A percentile compares a stretch with the other conserved stretches of the same genome.
Conservation (phyloP, 2,329 filamentous ascomycete genomes). For the Cercospora sojina region DNA sequence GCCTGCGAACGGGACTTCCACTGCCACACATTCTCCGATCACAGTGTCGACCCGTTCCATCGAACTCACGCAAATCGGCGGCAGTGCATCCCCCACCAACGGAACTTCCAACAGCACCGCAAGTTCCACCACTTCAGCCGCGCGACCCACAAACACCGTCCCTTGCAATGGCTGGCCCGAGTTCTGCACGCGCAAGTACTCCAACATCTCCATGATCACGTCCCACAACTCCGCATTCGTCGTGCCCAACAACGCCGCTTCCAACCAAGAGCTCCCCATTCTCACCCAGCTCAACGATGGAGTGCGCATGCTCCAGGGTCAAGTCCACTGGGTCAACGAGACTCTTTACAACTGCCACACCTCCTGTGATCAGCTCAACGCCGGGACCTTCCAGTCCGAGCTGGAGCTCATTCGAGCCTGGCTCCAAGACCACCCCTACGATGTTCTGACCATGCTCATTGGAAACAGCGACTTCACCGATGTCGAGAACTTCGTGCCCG, state of each 20-base stretch:
- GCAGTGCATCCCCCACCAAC: conserved; percentile 22
- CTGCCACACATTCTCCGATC: conserved; percentile 27
- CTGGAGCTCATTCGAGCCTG: conserved; percentile 68
- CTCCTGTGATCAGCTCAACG: conserved; percentile 76
- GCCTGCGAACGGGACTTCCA: conserved; percentile 36
- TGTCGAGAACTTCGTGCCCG: conserved; percentile 62
- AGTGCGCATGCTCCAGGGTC: conserved; percentile 62
- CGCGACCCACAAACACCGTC: conserved; percentile 64
- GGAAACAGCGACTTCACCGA: conserved; percentile 78
- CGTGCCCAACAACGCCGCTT: conserved; percentile 65
- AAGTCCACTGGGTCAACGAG: conserved; percentile 55
- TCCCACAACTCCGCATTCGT: conserved; percentile 83
- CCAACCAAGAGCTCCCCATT: conserved; percentile 71
- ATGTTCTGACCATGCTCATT: conserved; percentile 83
- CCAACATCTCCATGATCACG: conserved; percentile 76
- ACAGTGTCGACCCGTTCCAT: conserved; percentile 25
- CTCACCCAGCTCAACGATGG: conserved; percentile 75
- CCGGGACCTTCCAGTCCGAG: conserved; percentile 73
- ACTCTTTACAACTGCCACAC: conserved; percentile 81
- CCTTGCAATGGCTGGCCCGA: conserved; percentile 74
- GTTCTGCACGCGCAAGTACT: conserved; percentile 73
- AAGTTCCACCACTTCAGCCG: conserved; percentile 23
- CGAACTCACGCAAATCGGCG: conserved; percentile 28
- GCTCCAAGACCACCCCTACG: conserved; percentile 75
- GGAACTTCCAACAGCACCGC: conserved; percentile 33